Evolutionary conservation across 2,329 filamentous ascomycete genomes (phyloP), one percentile per base, ranked within the genome.

Genomic region (Epichloe typhina): DNA sequence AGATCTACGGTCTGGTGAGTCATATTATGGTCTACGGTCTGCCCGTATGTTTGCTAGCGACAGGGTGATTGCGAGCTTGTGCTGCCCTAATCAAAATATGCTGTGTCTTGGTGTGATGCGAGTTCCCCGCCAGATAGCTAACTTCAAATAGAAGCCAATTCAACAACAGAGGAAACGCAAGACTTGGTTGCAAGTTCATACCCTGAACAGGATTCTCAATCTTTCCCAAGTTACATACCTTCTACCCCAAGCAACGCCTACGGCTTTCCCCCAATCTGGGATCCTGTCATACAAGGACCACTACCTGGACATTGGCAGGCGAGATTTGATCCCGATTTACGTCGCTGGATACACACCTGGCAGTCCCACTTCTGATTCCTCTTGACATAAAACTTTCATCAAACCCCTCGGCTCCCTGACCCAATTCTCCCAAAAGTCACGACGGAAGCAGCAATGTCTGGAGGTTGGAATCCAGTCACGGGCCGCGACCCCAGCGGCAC

Each of bases 391-490:
- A 1, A 31, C 11, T 31, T 11, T 21, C 8, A 31, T 31, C 33
- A 13, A 11, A 39, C 2, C 15, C 5, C 21, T 39, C 19, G 31
- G 31, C 26, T 45, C 9, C 12, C 5, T 21, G 15, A 12, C 23
- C 12, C 5, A 12, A 35, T 5, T 4, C 15, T 5, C 26, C 7
- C 3, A 35, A 5, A 5, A 8, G 4, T 5, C 11, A 11, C 26
- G 15, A 17, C 26, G 43, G 19, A 26, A 33, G 9, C 17, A 17
- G 13, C 26, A 54, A 70, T 70, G 66, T 62, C 66, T 46, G 62
- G 63, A 40, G 67, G 67, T 38, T 69, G 67, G 66, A 71, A 72
- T 52, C 68, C 68, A 4, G 52, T 66, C 13, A 62, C 63, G 36
- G 63, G 70, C 19, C 67, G 67, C 15, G 70, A 72, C 53, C 51